These are phyloP conservation scores for Yamadazyma akitaensis DNA, from an alignment of 805 yeast genomes.

Conservation along the genomic window DNA sequence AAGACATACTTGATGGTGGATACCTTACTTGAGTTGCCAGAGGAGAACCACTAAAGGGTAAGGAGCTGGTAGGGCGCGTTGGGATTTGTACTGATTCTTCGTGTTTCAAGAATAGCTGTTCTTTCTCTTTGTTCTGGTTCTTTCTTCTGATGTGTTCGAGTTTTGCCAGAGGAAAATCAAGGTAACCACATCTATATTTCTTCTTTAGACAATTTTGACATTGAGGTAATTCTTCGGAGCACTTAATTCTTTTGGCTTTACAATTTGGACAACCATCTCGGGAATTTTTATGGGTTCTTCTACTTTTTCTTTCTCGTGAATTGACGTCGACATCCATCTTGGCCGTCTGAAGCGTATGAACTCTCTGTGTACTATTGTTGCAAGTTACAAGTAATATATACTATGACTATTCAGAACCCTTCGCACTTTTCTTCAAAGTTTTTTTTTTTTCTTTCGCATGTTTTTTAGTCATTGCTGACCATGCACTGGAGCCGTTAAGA, in stretches of 20 bases:
- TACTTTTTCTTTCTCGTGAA: conserved; percentile 22
- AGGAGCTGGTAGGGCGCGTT: background rate
- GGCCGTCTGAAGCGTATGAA: background rate
- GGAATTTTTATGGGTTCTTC: conserved; percentile 37
- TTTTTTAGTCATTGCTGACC: background rate
- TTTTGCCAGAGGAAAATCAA: conserved; percentile 38
- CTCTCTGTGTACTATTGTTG: background rate
- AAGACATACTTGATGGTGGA: background rate
- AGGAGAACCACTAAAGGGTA: background rate
- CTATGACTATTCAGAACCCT: background rate
- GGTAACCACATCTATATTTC: conserved; percentile 38
- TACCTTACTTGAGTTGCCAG: background rate
- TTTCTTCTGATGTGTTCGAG: conserved; percentile 32
- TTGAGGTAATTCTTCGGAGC: conserved; percentile 41
- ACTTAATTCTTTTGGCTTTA: conserved; percentile 40
- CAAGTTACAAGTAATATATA: background rate
- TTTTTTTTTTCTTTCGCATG: background rate
- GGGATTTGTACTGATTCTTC: background rate
- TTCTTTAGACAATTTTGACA: conserved; percentile 39
- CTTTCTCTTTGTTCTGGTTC: conserved; percentile 22
- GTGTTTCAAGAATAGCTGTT: conserved; percentile 4
- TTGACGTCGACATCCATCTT: conserved; percentile 3
- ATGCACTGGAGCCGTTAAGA: background rate
- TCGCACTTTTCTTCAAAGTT: background rate
- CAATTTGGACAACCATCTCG: conserved; percentile 46